These are phyloP conservation scores for Paramecium octaurelia DNA, from an alignment of 73 alveolate genomes.

Conservation along the genomic window DNA sequence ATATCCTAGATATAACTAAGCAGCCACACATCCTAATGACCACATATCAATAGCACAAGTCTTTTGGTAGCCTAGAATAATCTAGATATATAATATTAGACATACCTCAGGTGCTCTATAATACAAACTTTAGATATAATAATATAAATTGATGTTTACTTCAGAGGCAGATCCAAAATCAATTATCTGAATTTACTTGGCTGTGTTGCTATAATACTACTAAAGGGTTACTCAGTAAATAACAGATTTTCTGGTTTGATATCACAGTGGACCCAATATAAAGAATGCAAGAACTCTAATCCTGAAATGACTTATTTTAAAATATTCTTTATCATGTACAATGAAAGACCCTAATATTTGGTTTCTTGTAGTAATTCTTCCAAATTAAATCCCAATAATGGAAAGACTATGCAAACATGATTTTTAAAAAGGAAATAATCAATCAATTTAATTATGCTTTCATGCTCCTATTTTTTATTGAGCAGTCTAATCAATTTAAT, in stretches of 20 bases:
- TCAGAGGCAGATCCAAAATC: constrained; percentile 8
- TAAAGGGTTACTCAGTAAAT: neutral
- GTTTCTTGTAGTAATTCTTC: constrained; percentile 3
- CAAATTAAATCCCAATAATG: neutral
- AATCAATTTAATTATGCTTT: neutral
- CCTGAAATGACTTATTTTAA: neutral
- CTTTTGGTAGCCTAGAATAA: neutral
- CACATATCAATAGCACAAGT: neutral
- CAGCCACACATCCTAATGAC: constrained; percentile 29
- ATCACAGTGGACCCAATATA: neutral
- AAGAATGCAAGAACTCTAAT: neutral
- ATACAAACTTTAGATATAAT: neutral
- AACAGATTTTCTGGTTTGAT: constrained; percentile 32
- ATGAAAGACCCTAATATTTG: neutral
- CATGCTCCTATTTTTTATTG: neutral
- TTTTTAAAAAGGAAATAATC: neutral
- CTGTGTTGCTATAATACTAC: neutral
- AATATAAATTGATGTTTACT: neutral
- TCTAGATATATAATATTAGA: neutral
- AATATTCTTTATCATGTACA: neutral
- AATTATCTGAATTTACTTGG: neutral
- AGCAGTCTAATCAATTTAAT: neutral
- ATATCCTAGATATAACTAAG: neutral
- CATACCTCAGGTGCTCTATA: neutral
- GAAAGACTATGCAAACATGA: neutral